Conservation (phyloP, 2,329 filamentous ascomycete genomes). For the Ophiostoma sp. region DNA sequence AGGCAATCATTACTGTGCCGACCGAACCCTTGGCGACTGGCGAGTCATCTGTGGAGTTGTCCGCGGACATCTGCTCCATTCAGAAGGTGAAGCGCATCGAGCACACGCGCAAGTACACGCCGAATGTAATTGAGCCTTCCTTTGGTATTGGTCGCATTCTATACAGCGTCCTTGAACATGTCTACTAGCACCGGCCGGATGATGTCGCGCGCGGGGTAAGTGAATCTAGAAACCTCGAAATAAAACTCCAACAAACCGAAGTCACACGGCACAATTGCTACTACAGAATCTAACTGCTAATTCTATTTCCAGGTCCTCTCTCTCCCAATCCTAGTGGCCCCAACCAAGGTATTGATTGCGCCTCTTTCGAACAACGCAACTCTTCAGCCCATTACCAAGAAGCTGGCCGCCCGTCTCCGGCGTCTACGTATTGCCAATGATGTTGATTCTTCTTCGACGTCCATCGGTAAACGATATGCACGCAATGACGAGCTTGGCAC, state of each 20-base stretch:
- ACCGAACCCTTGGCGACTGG: conserved; percentile 63
- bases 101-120: conserved; percentile 83
- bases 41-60: conserved; percentile 75
- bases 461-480: conserved; percentile 89
- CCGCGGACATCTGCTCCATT: conserved; percentile 30
- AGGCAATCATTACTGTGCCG: no score
- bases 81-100: conserved; percentile 58
- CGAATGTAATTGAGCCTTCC: conserved; percentile 94
- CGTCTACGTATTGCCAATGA: conserved; percentile 60
- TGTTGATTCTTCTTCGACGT: conserved; percentile 83
- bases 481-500: conserved; percentile 95
- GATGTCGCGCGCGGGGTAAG: conserved; percentile 74
- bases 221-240: no score
- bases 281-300: no score
- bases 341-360: conserved; percentile 89
- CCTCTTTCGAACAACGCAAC: conserved; percentile 75
- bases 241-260: no score
- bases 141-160: conserved; percentile 95
- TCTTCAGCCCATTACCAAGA: conserved; percentile 70
- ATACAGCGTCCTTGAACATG: conserved; percentile 89
- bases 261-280: no score
- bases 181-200: conserved; percentile 81
- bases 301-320: conserved; percentile 33
- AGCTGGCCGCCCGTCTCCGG: conserved; percentile 62
- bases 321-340: conserved; percentile 64